phyloP scores from a whole-genome alignment of 495 filamentous ascomycete species.

The Chaetomium cochliodes region DNA sequence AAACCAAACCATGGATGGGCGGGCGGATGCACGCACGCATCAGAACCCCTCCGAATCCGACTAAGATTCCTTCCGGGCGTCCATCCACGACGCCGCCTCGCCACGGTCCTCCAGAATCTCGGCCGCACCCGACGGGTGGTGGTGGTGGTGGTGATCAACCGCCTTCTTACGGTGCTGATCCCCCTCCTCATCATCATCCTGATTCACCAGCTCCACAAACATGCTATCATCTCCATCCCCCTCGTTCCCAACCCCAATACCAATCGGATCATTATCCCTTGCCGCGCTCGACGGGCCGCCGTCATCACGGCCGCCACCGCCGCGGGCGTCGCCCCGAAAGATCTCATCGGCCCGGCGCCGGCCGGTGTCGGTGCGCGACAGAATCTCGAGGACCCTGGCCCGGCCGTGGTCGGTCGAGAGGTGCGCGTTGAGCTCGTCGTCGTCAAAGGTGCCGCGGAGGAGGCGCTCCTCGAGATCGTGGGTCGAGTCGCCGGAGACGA shows the following conservation, averaged over 20 bases:
- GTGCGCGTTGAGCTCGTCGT: constrained; percentile 31
- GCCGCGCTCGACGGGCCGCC: background rate
- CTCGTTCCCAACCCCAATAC: constrained; percentile 39
- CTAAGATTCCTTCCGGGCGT: constrained; percentile 17
- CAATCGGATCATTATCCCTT: constrained; percentile 34
- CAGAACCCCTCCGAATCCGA: constrained; percentile 9
- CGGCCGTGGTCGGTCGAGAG: constrained; percentile 35
- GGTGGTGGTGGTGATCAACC: background rate
- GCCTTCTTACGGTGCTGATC: constrained; percentile 12
- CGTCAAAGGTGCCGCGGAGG: constrained; percentile 38
- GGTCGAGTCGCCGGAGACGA: constrained; percentile 31
- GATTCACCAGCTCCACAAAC: constrained; percentile 53
- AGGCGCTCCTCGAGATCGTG: constrained; percentile 46
- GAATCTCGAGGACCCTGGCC: constrained; percentile 40
- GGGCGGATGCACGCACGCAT: constrained; percentile 4
- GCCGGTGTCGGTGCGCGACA: constrained; percentile 41
- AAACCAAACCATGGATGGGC: background rate
- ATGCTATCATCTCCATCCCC: constrained; percentile 51
- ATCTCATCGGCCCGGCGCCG: constrained; percentile 43
- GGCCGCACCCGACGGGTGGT: constrained; percentile 7
- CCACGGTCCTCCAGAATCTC: constrained; percentile 16
- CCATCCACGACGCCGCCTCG: constrained; percentile 24
- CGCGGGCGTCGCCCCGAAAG: constrained; percentile 42
- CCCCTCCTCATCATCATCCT: constrained; percentile 48
- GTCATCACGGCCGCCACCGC: constrained; percentile 4